Evolutionary conservation across 768 basidiomycete species (phyloP), one percentile per base, ranked within the genome.

Genomic region (Suillus weaverae): DNA sequence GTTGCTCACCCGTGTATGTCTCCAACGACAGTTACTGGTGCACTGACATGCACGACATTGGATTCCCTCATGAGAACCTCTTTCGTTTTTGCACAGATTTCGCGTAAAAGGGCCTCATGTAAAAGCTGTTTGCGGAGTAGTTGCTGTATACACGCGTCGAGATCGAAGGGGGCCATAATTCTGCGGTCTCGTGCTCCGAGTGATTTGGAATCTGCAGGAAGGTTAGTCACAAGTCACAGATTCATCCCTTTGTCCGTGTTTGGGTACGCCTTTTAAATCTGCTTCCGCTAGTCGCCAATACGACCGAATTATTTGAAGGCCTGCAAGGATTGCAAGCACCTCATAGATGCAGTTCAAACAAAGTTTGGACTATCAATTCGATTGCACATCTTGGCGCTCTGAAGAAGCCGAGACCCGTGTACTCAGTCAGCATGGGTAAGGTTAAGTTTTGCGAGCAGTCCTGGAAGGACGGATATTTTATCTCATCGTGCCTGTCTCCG

Each of bases 11-110:
- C 97, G 76, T 99, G 97, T 57, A 99, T 99, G 76, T 99, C 97
- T 60, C 97, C 97, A 44, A 99, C 97, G 35, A 99, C 97, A 1
- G 97, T 99, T 41, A 99, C 95, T 22, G 97, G 97, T 5, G 97
- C 92, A 67, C 88, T 91, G 69, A 99, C 91, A 73, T 99, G 97
- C 8, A 99, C 95, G 64, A 99, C 97, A 73, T 99, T 99, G 65
- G 92, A 95, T 81, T 99, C 97, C 67, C 95, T 84, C 97, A 99
- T 99, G 64, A 99, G 89, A 0, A 99, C 94, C 75, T 99, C 97
- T 76, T 99, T 99, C 18, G 97, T 97, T 81, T 99, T 99, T 74
- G 97, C 97, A 83, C 97, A 99, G 85, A 99, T 98, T 83, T 99
- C 97, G 60, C 95, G 90, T 51, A 99, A 78, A 33, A 99, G 84